Evolutionary conservation across 2,329 filamentous ascomycete species (phyloP).

Genomic region (Akanthomyces lecanii): DNA sequence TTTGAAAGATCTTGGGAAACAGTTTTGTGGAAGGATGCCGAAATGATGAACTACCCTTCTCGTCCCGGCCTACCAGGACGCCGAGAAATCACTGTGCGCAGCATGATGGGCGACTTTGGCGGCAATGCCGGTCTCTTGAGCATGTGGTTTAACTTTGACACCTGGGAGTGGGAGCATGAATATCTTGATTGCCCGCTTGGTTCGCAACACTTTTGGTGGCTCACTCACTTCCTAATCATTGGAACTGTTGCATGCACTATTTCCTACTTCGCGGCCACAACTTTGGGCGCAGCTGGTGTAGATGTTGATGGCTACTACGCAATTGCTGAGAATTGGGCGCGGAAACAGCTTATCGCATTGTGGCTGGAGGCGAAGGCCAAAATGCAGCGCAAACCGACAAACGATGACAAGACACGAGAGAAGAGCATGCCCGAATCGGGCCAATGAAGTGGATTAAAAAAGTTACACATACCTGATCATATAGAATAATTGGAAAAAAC

Average conservation of each 20-base stretch:
- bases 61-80: constrained; percentile 55
- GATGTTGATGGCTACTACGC: constrained; percentile 31
- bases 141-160: constrained; percentile 75
- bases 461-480: constrained; percentile 4
- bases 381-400: neutral
- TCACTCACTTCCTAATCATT: constrained; percentile 71
- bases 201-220: constrained; percentile 92
- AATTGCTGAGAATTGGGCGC: constrained; percentile 18
- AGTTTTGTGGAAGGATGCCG: constrained; percentile 43
- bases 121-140: constrained; percentile 87
- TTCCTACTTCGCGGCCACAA: constrained; percentile 24
- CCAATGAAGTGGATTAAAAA: constrained; percentile 5
- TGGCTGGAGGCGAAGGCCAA: neutral
- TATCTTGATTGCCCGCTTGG: constrained; percentile 76
- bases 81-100: constrained; percentile 86
- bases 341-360: neutral
- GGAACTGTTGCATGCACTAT: constrained; percentile 34
- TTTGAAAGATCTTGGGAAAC: constrained; percentile 48
- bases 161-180: constrained; percentile 76
- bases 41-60: constrained; percentile 36
- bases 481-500: constrained; percentile 8
- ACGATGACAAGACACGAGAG: constrained; percentile 1
- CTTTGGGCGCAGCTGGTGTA: constrained; percentile 29
- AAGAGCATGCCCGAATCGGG: neutral
- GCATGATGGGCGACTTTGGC: constrained; percentile 97